phyloP scores from a whole-genome alignment of 768 basidiomycete genomes.

The Mycena venus region DNA sequence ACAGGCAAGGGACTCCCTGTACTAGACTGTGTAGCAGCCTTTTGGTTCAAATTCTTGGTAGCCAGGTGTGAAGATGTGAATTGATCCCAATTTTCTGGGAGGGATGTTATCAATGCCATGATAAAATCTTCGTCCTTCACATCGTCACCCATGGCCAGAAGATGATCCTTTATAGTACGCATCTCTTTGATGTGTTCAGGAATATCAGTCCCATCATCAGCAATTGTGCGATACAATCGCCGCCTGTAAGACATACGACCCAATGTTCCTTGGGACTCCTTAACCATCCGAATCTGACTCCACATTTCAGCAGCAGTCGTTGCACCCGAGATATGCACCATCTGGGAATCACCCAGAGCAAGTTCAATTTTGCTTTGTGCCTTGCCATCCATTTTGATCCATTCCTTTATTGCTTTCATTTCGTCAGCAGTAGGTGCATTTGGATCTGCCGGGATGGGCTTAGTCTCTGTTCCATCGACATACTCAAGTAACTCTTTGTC shows the following conservation, averaged over 20 bases:
- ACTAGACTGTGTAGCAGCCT: constrained; percentile 7
- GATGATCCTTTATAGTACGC: background rate
- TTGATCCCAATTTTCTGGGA: constrained; percentile 1
- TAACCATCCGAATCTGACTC: constrained; percentile 3
- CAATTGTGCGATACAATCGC: too few species aligned
- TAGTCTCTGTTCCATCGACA: background rate
- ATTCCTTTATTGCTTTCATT: background rate
- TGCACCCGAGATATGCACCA: background rate
- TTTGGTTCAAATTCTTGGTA: background rate
- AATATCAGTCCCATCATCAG: too few species aligned
- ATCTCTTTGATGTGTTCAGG: background rate
- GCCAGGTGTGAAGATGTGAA: background rate
- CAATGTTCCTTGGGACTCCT: background rate
- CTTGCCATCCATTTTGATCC: background rate
- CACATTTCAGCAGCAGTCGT: constrained; percentile 4
- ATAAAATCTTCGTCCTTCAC: constrained; percentile 5
- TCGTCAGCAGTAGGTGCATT: background rate
- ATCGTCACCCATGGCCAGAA: background rate
- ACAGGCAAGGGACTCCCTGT: background rate
- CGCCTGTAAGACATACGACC: constrained; percentile 8
- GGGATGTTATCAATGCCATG: background rate
- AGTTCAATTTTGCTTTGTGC: background rate
- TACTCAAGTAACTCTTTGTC: background rate
- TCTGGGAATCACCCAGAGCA: constrained; percentile 9
- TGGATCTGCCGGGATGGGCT: background rate